Percentiles rank a stretch among this genome's conserved stretches.
Evolutionary conservation across 2,329 filamentous ascomycete species (phyloP).

Genomic region (Arthrobotrys iridis): DNA sequence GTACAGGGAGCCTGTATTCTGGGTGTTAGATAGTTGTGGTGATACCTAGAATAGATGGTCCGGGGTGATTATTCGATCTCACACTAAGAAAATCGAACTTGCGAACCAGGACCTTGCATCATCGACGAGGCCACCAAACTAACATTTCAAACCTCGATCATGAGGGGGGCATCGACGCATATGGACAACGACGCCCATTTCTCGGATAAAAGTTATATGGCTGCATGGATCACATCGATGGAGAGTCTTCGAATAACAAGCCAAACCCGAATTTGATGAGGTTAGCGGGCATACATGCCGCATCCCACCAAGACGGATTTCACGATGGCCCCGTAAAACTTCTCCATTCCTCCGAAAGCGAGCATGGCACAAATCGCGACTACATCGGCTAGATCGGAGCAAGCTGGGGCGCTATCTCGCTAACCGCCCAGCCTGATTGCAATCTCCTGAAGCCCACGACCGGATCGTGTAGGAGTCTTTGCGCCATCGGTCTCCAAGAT

Average conservation of each 20-base stretch:
- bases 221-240: conserved; percentile 40
- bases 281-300: conserved; percentile 13
- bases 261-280: not conserved
- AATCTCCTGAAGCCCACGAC: not conserved
- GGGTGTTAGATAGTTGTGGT: conserved; percentile 19
- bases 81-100: not conserved
- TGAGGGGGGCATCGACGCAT: conserved; percentile 36
- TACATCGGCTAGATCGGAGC: conserved; percentile 13
- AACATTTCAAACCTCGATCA: conserved; percentile 38
- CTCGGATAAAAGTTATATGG: not conserved
- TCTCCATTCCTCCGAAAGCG: not conserved
- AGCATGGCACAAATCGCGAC: not conserved
- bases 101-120: not conserved
- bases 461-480: conserved; percentile 23
- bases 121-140: conserved; percentile 35
- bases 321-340: conserved; percentile 8
- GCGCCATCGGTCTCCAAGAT: not conserved
- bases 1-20: conserved; percentile 23
- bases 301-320: not conserved
- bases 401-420: conserved; percentile 26
- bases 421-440: not conserved
- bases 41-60: conserved; percentile 16
- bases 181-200: conserved; percentile 36
- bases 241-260: not conserved
- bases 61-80: not conserved